Percentiles rank a stretch among this genome's conserved stretches.
Conservation (phyloP, 139 green algal genomes). For the Eudorina sp. region DNA sequence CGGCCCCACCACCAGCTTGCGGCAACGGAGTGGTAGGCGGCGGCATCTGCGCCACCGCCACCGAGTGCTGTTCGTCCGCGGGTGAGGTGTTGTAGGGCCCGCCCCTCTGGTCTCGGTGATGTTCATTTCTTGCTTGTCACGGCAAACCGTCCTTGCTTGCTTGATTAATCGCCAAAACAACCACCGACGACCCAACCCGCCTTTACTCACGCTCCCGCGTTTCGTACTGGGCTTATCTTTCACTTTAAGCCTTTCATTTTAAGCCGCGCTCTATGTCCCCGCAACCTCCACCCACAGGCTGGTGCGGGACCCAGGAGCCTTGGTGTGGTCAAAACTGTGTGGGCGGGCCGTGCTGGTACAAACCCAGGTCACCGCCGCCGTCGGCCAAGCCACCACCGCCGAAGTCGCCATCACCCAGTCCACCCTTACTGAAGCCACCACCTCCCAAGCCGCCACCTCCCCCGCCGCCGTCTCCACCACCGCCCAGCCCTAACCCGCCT, state of each 20-base stretch:
- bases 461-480: not conserved
- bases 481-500: not conserved
- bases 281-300: not conserved
- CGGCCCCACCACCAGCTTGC: not conserved
- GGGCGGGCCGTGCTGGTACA: conserved; percentile 17
- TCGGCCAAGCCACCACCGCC: not conserved
- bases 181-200: too few relatives aligned
- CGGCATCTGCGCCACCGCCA: not conserved
- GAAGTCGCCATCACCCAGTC: not conserved
- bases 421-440: not conserved
- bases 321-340: conserved; percentile 16
- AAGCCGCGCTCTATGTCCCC: too few relatives aligned
- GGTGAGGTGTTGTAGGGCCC: too few relatives aligned
- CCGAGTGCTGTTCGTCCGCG: conserved; percentile 4
- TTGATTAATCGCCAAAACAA: too few relatives aligned
- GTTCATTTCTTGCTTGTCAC: too few relatives aligned
- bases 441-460: not conserved
- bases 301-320: not conserved
- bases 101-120: too few relatives aligned
- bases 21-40: not conserved
- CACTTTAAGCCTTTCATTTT: too few relatives aligned
- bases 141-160: too few relatives aligned
- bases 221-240: too few relatives aligned
- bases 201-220: too few relatives aligned
- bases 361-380: not conserved